phyloP scores from a whole-genome alignment of 2,329 filamentous ascomycete species.

The Aspergillus calidoustus region DNA sequence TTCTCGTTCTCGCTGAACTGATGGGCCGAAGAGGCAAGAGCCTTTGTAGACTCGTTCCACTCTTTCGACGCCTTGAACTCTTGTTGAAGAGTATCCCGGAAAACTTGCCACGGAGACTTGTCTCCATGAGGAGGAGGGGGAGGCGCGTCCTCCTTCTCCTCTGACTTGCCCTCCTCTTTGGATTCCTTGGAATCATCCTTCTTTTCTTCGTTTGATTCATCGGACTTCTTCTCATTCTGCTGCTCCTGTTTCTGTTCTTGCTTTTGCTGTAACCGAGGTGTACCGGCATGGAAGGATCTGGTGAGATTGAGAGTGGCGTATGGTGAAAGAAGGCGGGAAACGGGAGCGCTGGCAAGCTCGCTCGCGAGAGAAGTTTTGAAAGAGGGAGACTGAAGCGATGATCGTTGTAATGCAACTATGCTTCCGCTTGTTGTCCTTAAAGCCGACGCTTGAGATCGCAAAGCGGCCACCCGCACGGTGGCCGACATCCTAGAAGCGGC shows the following conservation, averaged over 20 bases:
- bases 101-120: conserved; percentile 98
- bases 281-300: conserved; percentile 43
- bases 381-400: conserved; percentile 39
- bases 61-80: conserved; percentile 98
- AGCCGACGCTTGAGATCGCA: conserved; percentile 40
- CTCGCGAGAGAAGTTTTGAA: conserved; percentile 42
- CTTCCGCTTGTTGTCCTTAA: conserved; percentile 37
- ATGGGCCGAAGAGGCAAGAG: conserved; percentile 83
- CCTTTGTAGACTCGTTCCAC: conserved; percentile 98
- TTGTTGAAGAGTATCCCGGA: conserved; percentile 90
- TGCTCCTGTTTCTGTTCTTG: conserved; percentile 45
- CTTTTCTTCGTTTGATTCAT: conserved; percentile 44
- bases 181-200: conserved; percentile 51
- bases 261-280: conserved; percentile 39
- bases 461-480: conserved; percentile 42
- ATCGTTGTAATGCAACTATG: conserved; percentile 36
- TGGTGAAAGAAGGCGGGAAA: conserved; percentile 38
- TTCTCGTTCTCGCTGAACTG: conserved; percentile 93
- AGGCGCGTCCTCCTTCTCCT: conserved; percentile 65
- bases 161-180: conserved; percentile 50
- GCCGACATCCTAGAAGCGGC: conserved; percentile 42
- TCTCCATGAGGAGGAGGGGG: conserved; percentile 95
- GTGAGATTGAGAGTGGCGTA: conserved; percentile 42
- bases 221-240: conserved; percentile 41
- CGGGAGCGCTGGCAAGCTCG: conserved; percentile 27